Conservation (phyloP, 306 rosid genomes). For the Mimosa pudica region DNA sequence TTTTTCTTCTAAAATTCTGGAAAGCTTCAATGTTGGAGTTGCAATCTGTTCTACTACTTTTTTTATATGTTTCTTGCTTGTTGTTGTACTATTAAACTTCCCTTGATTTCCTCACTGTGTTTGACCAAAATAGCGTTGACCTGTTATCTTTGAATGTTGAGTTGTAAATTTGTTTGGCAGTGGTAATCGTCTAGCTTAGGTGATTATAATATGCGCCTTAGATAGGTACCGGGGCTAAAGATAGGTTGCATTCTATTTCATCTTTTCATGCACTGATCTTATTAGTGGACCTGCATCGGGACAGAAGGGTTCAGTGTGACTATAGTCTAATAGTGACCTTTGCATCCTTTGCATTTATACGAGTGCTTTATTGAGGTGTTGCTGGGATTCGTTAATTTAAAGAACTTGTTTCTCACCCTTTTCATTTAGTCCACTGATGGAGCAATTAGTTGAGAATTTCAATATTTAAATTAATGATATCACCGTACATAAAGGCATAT, state of each 20-base stretch:
- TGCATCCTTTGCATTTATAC: conserved; percentile 47
- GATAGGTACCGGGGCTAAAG: conserved; percentile 49
- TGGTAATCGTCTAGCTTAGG: conserved; percentile 32
- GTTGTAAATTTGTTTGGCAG: conserved; percentile 46
- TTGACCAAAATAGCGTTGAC: conserved; percentile 63
- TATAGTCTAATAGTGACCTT: conserved; percentile 43
- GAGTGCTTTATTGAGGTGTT: conserved; percentile 42
- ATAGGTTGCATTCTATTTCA: conserved; percentile 58
- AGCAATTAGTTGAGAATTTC: conserved; percentile 3
- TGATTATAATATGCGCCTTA: conserved; percentile 39
- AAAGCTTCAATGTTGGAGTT: conserved; percentile 50
- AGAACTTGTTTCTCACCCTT: conserved; percentile 37
- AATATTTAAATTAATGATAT: conserved; percentile 11
- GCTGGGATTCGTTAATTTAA: conserved; percentile 41
- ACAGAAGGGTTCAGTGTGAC: conserved; percentile 51
- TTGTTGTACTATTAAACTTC: conserved; percentile 26
- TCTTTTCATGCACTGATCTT: conserved; percentile 70
- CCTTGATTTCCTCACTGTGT: conserved; percentile 49
- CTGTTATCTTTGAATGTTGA: conserved; percentile 35
- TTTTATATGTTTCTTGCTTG: conserved; percentile 43
- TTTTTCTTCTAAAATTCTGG: conserved; percentile 33
- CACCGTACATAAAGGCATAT: conserved; percentile 24
- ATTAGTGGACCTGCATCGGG: conserved; percentile 64
- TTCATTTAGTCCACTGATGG: conserved; percentile 6
- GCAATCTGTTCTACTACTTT: conserved; percentile 45